Evolutionary conservation across 345 rosid genomes (phyloP).

Genomic region (Orychophragmus violaceus): DNA sequence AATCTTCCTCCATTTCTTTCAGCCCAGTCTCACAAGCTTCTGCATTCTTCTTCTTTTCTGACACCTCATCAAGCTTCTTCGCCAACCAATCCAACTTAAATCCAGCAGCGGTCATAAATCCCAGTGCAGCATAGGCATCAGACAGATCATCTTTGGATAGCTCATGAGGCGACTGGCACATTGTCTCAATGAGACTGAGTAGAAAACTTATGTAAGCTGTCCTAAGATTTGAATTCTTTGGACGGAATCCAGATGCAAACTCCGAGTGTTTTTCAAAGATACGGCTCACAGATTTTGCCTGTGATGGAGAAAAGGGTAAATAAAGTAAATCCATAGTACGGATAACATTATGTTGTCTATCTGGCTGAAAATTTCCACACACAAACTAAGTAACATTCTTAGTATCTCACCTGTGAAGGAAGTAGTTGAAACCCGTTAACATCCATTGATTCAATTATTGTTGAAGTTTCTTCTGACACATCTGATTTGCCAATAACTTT

Average conservation of each 20-base stretch:
- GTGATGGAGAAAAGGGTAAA: not conserved
- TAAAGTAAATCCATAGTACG: not conserved
- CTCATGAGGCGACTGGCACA: not conserved
- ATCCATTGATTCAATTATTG: not conserved
- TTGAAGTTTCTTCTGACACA: constrained; percentile 1
- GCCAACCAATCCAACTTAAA: constrained; percentile 27
- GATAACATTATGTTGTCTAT: not conserved
- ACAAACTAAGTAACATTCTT: not conserved
- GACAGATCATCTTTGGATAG: constrained; percentile 6
- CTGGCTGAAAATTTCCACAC: not conserved
- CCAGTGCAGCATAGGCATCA: not conserved
- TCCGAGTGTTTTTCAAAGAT: constrained; percentile 23
- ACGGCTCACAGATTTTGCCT: constrained; percentile 6
- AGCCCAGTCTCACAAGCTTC: not conserved
- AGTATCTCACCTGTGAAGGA: not conserved
- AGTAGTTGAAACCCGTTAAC: not conserved
- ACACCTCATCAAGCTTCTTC: constrained; percentile 10
- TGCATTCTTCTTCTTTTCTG: not conserved
- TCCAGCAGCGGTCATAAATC: constrained; percentile 5
- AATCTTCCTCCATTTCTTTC: constrained; percentile 11
- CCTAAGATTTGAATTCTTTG: not conserved
- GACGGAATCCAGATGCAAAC: constrained; percentile 9
- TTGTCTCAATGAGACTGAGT: constrained; percentile 13
- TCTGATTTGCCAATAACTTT: constrained; percentile 8
- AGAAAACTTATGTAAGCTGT: constrained; percentile 16